Base-by-base conservation (phyloP, 139 green algal species). In the Chlamydomonas sp. region DNA sequence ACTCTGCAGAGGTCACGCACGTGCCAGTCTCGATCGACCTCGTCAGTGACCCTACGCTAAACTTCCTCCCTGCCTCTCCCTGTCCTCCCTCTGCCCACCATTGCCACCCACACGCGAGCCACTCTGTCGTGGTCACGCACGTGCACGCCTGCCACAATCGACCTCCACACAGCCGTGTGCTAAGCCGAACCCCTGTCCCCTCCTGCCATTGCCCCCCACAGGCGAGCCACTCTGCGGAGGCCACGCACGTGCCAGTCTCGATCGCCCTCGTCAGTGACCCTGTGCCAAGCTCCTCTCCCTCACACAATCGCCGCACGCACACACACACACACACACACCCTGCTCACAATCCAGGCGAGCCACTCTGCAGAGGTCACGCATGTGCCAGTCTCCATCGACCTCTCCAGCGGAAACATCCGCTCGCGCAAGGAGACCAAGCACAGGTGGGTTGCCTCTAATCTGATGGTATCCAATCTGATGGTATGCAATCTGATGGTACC, bases 351-450 rank as follows among this genome's bases (percentile, higher is more conserved):
- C 54, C 31, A 8, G 2, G 54, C 26, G 2, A 59, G 16, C 28
- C 71, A 71, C 62, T 57, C 62, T 1, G 35, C 63, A 16, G 71
- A 76, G 31, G 71, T 76, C 26, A 31, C 35, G 8, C 36, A 76
- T 30, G 50, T 76, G 49, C 63, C 71, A 31, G 35, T 72, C 29
- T 49, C 37, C 5, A 2, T 76, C 3, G 71, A 76, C 63, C 29
- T 71, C 4, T 36, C 28, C 13, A 48, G 69, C 58, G 76, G 76
- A 58, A 39, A 71, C 22, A 76, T 82, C 64, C 73, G 76, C 63
- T 77, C 74, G 64, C 62, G 76, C 48, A 82, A 76, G 69, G 76
- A 82, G 48, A 76, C 73, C 43, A 77, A 77, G 69, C 76, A 82
- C 58, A 16, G 43, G 16, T 54, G 43, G 43, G 43, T 26, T 54